phyloP scores from a whole-genome alignment of 768 basidiomycete genomes.

The Hypsizygus marmoreus region DNA sequence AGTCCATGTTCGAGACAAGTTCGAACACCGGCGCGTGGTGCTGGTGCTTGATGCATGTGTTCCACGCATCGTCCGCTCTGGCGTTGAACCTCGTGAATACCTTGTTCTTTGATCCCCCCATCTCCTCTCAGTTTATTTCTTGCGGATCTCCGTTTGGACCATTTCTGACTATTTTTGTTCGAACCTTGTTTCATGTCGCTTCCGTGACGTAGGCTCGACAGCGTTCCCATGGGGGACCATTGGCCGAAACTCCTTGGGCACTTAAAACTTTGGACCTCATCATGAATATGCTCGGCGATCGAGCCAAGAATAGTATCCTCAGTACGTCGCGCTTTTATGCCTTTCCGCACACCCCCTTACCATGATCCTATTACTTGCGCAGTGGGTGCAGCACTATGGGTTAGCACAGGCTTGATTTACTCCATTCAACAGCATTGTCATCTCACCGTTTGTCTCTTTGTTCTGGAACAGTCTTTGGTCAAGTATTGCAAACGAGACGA shows the following conservation, averaged over 20 bases:
- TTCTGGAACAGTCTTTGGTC: constrained; percentile 53
- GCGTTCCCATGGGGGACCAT: constrained; percentile 36
- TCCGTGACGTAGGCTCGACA: constrained; percentile 37
- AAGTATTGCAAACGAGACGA: constrained; percentile 65
- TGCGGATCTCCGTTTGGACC: no score
- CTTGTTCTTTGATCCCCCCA: constrained; percentile 4
- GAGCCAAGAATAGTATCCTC: constrained; percentile 49
- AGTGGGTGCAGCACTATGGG: constrained; percentile 69
- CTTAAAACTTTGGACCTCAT: constrained; percentile 44
- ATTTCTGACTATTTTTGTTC: constrained; percentile 11
- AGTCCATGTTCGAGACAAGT: constrained; percentile 78
- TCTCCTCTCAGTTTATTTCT: not conserved
- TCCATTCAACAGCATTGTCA: constrained; percentile 7
- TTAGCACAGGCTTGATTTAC: constrained; percentile 32
- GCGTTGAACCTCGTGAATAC: constrained; percentile 62
- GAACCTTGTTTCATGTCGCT: constrained; percentile 1
- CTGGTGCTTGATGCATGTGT: constrained; percentile 72
- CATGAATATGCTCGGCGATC: constrained; percentile 47
- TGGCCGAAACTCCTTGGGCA: constrained; percentile 45
- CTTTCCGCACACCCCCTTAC: not conserved
- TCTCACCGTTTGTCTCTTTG: no score
- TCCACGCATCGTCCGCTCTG: constrained; percentile 69
- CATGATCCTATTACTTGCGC: constrained; percentile 17
- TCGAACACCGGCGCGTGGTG: constrained; percentile 83
- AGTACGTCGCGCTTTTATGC: constrained; percentile 30